These are phyloP conservation scores for Scytalidium lignicola DNA, from an alignment of 2,329 filamentous ascomycete species.

Conservation along the genomic window DNA sequence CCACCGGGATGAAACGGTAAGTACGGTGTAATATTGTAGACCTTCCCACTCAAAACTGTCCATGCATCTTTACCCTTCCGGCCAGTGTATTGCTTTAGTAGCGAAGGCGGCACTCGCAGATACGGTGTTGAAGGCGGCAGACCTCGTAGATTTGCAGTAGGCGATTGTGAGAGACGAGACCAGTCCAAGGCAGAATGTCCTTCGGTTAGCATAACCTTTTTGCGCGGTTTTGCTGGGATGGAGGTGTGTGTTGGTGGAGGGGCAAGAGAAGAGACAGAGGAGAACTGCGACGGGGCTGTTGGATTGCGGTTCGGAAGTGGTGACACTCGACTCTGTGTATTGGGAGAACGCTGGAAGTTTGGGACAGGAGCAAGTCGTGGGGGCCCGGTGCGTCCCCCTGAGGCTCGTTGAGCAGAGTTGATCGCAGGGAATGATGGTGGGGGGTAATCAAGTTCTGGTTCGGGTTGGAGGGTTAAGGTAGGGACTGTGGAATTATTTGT, in stretches of 20 bases:
- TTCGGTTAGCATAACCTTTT: slow-evolving; percentile 77
- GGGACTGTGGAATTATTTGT: slow-evolving; percentile 11
- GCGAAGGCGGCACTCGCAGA: slow-evolving; percentile 74
- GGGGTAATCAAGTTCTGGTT: slow-evolving; percentile 12
- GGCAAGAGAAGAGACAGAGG: slow-evolving; percentile 39
- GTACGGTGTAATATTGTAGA: slow-evolving; percentile 93
- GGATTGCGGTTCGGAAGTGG: slow-evolving; percentile 37
- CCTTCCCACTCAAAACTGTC: slow-evolving; percentile 82
- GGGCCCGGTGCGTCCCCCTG: slow-evolving; percentile 14
- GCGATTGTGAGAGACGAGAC: slow-evolving; percentile 67
- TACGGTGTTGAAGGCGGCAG: slow-evolving; percentile 46
- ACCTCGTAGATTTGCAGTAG: slow-evolving; percentile 62
- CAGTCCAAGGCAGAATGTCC: slow-evolving; percentile 95
- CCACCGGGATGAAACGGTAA: slow-evolving; percentile 87
- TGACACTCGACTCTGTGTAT: slow-evolving; percentile 15
- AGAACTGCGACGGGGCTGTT: slow-evolving; percentile 27
- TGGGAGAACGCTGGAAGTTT: slow-evolving; percentile 11
- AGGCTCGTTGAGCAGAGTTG: slow-evolving; percentile 47
- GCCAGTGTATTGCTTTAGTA: slow-evolving; percentile 74
- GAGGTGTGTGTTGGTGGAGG: slow-evolving; percentile 50
- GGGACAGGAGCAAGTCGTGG: slow-evolving; percentile 14
- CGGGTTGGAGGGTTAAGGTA: slow-evolving; percentile 10
- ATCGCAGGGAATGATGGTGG: slow-evolving; percentile 42
- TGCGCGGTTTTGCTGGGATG: slow-evolving; percentile 50
- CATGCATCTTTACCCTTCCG: slow-evolving; percentile 83